These are phyloP conservation scores for Aspergillus costaricaensis DNA, from an alignment of 2,329 filamentous ascomycete species.

Conservation along the genomic window DNA sequence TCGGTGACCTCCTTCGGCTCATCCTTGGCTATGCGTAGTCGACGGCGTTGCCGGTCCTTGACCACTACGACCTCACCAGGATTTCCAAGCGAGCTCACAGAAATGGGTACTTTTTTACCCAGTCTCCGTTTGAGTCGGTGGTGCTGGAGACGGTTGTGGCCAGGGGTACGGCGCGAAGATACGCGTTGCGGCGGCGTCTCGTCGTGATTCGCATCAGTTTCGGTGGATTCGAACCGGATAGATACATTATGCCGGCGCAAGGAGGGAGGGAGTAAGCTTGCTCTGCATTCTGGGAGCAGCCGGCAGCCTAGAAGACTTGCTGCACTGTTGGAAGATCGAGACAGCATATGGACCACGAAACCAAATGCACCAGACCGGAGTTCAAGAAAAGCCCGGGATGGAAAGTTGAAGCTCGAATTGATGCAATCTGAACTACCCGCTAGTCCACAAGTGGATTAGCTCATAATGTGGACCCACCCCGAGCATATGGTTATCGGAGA, in stretches of 20 bases:
- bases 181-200: background rate
- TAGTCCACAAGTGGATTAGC: conserved; percentile 11
- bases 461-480: background rate
- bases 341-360: conserved; percentile 29
- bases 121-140: background rate
- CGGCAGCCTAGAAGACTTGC: conserved; percentile 27
- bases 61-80: conserved; percentile 43
- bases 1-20: conserved; percentile 5
- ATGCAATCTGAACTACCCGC: conserved; percentile 1
- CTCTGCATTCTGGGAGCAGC: conserved; percentile 14
- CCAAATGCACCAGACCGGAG: background rate
- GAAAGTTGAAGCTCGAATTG: conserved; percentile 12
- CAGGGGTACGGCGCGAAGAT: background rate
- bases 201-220: conserved; percentile 1
- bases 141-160: background rate
- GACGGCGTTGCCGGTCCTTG: conserved; percentile 26
- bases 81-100: conserved; percentile 38
- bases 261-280: conserved; percentile 4
- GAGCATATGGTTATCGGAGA: background rate
- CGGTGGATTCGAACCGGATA: conserved; percentile 24
- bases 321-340: conserved; percentile 23
- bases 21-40: conserved; percentile 4
- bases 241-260: conserved; percentile 17
- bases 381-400: background rate
- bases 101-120: conserved; percentile 26